Base-by-base conservation (phyloP, 495 filamentous ascomycete species). In the Penicillium lividum region DNA sequence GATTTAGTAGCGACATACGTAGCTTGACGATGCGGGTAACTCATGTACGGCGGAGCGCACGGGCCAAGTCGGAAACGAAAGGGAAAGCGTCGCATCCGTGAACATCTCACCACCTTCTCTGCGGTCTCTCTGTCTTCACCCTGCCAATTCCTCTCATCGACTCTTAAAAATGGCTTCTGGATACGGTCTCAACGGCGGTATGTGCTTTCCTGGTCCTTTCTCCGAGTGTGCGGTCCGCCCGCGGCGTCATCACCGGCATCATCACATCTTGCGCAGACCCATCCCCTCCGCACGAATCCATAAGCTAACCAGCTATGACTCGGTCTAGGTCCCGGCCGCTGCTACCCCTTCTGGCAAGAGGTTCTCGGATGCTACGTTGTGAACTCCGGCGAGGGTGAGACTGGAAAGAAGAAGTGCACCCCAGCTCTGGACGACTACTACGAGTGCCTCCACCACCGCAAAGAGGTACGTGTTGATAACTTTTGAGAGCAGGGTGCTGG, bases 271-370 rank as follows among this genome's bases (percentile, higher is more conserved):
- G 58, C 59, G 53, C 53, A 56, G 57, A 49, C 63, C 55, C 51
- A 63, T 60, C 34, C 45, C 43, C 53, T 47, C 54, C 58, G 56
- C 61, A 56, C 66, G 57, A 70, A 61, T 56, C 22, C 53, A 40
- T 27, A 52, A 53, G 61, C 73, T 76, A 64, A 76, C 62, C 29
- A 49, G 11, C 54, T 36, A 29, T 56, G 57, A 56, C 66, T 64
- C 56, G 54, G 54, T 64, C 55, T 73, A 96, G 93, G 91, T 67
- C 88, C 86, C 59, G 86, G 85, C 66, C 87, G 96, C 78, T 99
- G 94, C 86, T 98, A 95, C 77, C 89, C 91, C 71, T 99, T 97
- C 85, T 99, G 95, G 95, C 94, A 95, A 77, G 91, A 95, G 68
- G 78, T 92, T 54, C 86, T 95, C 61, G 88, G 88, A 64, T 95